Conservation (phyloP, 108 stramenopile species). For the Licmophora abbreviata region DNA sequence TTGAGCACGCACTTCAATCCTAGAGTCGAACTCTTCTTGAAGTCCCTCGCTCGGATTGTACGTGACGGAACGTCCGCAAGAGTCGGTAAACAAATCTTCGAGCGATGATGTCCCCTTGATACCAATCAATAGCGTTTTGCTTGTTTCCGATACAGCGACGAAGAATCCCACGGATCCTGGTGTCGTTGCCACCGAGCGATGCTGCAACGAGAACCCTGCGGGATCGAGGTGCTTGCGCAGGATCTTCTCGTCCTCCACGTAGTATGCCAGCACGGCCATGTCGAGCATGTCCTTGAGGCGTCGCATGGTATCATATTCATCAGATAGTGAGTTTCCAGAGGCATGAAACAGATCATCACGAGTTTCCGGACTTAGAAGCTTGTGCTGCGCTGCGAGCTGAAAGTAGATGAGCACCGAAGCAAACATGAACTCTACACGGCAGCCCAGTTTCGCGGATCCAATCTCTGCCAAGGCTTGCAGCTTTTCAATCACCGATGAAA, state of each 20-base stretch:
- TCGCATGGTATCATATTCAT: neutral
- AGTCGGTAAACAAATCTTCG: slow-evolving; percentile 69
- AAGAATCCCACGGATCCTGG: slow-evolving; percentile 60
- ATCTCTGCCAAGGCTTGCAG: slow-evolving; percentile 29
- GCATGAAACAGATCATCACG: slow-evolving; percentile 15
- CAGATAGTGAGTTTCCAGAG: slow-evolving; percentile 6
- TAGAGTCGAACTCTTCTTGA: slow-evolving; percentile 4
- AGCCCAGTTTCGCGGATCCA: slow-evolving; percentile 28
- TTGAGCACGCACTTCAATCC: slow-evolving; percentile 22
- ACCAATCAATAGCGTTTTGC: slow-evolving; percentile 37
- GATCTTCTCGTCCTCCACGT: slow-evolving; percentile 29
- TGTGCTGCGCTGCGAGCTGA: slow-evolving; percentile 31
- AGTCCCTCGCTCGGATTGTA: neutral
- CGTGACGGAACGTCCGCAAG: slow-evolving; percentile 42
- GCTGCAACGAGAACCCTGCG: slow-evolving; percentile 12
- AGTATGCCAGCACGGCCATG: slow-evolving; percentile 51
- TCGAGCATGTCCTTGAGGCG: slow-evolving; percentile 20
- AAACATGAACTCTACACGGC: slow-evolving; percentile 45
- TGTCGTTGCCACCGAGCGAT: slow-evolving; percentile 22
- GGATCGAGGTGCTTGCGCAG: slow-evolving; percentile 10
- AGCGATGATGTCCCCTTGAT: slow-evolving; percentile 65
- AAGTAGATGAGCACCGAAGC: slow-evolving; percentile 52
- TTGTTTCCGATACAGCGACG: slow-evolving; percentile 35
- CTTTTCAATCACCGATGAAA: slow-evolving; percentile 38
- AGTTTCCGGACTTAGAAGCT: slow-evolving; percentile 3